phyloP scores from a whole-genome alignment of 176 grass and related monocot species.

The Cocos nucifera region DNA sequence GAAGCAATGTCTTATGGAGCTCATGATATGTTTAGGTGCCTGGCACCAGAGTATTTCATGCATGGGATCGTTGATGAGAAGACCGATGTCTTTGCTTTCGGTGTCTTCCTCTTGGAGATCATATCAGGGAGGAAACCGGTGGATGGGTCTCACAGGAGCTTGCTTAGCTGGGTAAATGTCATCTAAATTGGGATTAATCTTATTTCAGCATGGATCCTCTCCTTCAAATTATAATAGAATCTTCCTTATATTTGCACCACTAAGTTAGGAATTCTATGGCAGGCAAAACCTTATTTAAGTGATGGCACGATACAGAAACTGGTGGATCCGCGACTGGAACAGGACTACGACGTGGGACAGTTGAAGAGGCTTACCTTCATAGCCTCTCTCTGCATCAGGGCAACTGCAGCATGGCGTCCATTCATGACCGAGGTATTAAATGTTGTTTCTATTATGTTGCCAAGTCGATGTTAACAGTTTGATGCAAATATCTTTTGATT shows the following conservation, averaged over 20 bases:
- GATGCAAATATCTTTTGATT: no score
- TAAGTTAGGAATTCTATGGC: not conserved
- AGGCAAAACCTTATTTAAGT: constrained; percentile 10
- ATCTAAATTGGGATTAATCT: no score
- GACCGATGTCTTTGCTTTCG: constrained; percentile 18
- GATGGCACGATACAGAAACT: not conserved
- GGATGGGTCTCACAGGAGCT: constrained; percentile 10
- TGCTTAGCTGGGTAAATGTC: constrained; percentile 13
- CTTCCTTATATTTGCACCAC: no score
- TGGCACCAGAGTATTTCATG: constrained; percentile 22
- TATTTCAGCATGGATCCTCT: no score
- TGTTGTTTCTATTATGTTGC: not conserved
- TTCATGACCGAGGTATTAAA: constrained; percentile 15
- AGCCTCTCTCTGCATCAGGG: constrained; percentile 16
- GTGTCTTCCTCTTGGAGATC: constrained; percentile 15
- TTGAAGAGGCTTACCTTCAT: constrained; percentile 1
- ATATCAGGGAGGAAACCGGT: constrained; percentile 17
- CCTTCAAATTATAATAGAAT: no score
- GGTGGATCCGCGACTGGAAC: constrained; percentile 4
- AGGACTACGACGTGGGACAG: constrained; percentile 12
- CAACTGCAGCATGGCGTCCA: constrained; percentile 4
- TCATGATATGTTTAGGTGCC: not conserved
- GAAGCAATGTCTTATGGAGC: not conserved
- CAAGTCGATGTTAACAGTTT: no score
- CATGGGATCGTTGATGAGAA: constrained; percentile 16